phyloP scores from a whole-genome alignment of 1,284 basidiomycete species.

The Malassezia equina region DNA sequence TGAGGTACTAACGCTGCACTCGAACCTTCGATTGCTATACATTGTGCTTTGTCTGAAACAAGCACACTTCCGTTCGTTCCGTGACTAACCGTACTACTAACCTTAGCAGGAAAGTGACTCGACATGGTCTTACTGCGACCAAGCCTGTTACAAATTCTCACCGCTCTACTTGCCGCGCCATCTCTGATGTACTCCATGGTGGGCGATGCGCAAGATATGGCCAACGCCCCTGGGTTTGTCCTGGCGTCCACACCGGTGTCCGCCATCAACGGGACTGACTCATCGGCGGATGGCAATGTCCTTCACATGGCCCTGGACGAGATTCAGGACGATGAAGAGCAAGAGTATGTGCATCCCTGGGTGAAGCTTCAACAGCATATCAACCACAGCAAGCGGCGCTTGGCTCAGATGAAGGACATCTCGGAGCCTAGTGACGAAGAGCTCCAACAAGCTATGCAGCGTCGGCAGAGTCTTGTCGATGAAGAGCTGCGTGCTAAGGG shows the following conservation, averaged over 20 bases:
- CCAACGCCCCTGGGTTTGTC: not conserved
- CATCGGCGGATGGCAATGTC: not conserved
- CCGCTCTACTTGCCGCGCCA: not conserved
- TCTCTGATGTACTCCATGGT: not conserved
- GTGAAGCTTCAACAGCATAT: conserved; percentile 58
- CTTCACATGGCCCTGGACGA: not conserved
- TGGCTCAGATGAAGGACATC: conserved; percentile 61
- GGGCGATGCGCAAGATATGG: not conserved
- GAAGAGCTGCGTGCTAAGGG: not conserved
- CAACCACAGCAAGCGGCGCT: conserved; percentile 59
- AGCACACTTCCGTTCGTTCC: conserved; percentile 3
- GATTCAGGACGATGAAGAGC: not conserved
- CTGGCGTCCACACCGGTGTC: not conserved
- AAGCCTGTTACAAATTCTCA: not conserved
- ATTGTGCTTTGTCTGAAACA: not conserved
- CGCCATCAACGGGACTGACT: not conserved
- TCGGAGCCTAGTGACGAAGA: conserved; percentile 53
- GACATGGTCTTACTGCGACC: not conserved
- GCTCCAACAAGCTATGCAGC: conserved; percentile 54
- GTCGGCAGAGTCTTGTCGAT: conserved; percentile 37
- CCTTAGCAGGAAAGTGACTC: not conserved
- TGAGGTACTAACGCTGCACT: not conserved
- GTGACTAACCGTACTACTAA: not conserved
- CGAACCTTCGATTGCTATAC: not conserved
- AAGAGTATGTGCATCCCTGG: conserved; percentile 12